Evolutionary conservation across 2,329 filamentous ascomycete species (phyloP).

Genomic region (Aspergillus vadensis): DNA sequence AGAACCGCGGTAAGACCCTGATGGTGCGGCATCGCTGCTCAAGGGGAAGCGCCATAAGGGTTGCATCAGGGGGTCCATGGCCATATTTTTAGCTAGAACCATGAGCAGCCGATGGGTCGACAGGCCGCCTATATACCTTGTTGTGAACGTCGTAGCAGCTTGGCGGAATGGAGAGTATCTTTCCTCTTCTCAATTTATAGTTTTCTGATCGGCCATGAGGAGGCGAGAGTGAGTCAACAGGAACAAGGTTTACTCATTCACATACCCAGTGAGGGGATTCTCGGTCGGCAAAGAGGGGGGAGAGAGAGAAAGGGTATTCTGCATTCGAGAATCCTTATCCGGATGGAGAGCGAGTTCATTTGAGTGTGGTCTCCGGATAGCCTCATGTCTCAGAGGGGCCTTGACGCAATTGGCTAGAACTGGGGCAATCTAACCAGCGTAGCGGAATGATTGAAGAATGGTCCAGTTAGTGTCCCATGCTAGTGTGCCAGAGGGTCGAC

Average conservation of each 20-base stretch:
- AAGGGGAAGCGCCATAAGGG: neutral
- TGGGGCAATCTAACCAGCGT: constrained; percentile 4
- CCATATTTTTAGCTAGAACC: constrained; percentile 6
- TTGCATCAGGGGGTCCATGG: constrained; percentile 5
- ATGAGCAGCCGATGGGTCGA: neutral
- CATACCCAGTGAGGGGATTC: too few species aligned
- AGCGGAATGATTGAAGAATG: constrained; percentile 10
- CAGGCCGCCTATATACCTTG: neutral
- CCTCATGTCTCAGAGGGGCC: constrained; percentile 6
- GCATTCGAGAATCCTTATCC: neutral
- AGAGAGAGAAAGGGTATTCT: too few species aligned
- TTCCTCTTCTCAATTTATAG: too few species aligned
- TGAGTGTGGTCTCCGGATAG: neutral
- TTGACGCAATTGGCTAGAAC: constrained; percentile 2
- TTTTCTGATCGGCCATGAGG: too few species aligned
- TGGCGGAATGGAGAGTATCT: too few species aligned
- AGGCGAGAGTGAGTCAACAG: too few species aligned
- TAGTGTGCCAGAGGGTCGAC: neutral
- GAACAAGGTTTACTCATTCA: neutral
- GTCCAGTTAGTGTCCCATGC: neutral
- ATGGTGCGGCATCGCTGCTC: constrained; percentile 2
- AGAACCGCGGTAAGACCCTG: constrained; percentile 8
- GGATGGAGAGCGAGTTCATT: neutral
- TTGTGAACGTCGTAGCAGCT: too few species aligned
- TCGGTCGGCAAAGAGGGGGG: too few species aligned